Conservation (phyloP, 768 basidiomycete genomes). For the Coprinopsis marcescibilis region DNA sequence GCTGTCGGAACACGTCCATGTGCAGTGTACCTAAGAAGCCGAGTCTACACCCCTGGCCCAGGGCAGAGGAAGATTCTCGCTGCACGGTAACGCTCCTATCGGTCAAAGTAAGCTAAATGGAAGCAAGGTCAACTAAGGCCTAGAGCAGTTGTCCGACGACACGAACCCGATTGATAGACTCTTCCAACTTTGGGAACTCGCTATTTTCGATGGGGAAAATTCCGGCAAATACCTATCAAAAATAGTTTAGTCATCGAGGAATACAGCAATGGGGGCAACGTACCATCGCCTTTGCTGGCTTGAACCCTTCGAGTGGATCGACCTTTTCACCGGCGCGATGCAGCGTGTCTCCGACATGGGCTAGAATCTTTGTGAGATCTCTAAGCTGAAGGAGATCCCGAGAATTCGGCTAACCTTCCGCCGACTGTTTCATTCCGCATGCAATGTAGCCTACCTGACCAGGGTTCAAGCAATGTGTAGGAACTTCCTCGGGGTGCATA, state of each 20-base stretch:
- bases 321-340: constrained; percentile 68
- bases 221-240: constrained; percentile 80
- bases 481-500: constrained; percentile 85
- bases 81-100: constrained; percentile 88
- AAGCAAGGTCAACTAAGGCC: constrained; percentile 9
- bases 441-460: constrained; percentile 88
- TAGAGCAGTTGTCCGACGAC: constrained; percentile 10
- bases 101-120: constrained; percentile 70
- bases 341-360: constrained; percentile 92
- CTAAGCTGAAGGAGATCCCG: neutral
- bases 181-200: constrained; percentile 92
- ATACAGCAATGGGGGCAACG: neutral
- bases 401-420: constrained; percentile 58
- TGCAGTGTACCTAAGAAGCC: constrained; percentile 95
- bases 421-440: constrained; percentile 97
- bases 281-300: constrained; percentile 93
- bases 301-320: constrained; percentile 85
- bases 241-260: constrained; percentile 8
- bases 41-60: constrained; percentile 91
- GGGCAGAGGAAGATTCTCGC: constrained; percentile 86
- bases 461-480: constrained; percentile 58
- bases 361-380: constrained; percentile 32
- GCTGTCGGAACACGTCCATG: constrained; percentile 94
- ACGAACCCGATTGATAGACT: constrained; percentile 84
- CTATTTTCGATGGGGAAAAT: constrained; percentile 88